Percentiles rank a stretch among this genome's conserved stretches.
These are phyloP conservation scores for Tausonia pullulans DNA, from an alignment of 1,284 basidiomycete genomes.

Conservation along the genomic window DNA sequence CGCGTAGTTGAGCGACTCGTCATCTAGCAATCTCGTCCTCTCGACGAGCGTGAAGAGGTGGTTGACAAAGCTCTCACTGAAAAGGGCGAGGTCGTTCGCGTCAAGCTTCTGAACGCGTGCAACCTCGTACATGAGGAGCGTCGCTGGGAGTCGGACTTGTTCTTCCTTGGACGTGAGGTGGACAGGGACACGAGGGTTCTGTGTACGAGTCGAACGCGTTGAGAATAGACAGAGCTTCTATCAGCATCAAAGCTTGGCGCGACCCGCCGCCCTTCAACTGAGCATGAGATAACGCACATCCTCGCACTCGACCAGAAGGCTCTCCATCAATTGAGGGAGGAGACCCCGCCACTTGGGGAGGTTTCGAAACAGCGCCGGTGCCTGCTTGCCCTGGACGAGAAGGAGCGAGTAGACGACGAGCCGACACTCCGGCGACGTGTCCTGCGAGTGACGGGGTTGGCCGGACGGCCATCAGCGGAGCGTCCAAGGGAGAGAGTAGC, in stretches of 20 bases:
- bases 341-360: constrained; percentile 70
- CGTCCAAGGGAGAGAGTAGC: no score
- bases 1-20: constrained; percentile 87
- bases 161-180: constrained; percentile 53
- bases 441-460: no score
- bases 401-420: constrained; percentile 63
- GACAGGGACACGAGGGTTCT: neutral
- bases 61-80: constrained; percentile 74
- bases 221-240: neutral
- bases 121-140: constrained; percentile 75
- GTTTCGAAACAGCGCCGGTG: constrained; percentile 57
- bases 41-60: constrained; percentile 90
- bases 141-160: constrained; percentile 57
- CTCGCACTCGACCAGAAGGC: constrained; percentile 26
- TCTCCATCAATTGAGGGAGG: constrained; percentile 58
- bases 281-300: constrained; percentile 24
- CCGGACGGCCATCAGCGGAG: no score
- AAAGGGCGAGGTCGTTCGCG: constrained; percentile 60
- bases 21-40: constrained; percentile 71
- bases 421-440: no score
- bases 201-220: neutral
- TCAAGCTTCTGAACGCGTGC: constrained; percentile 77
- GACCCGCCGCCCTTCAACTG: no score
- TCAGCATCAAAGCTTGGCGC: neutral
- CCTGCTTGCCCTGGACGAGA: constrained; percentile 59